Evolutionary conservation across 148 eudicot genomes (phyloP), one percentile per base, ranked within the genome.

Genomic region (Vaccinium vitisidaea): DNA sequence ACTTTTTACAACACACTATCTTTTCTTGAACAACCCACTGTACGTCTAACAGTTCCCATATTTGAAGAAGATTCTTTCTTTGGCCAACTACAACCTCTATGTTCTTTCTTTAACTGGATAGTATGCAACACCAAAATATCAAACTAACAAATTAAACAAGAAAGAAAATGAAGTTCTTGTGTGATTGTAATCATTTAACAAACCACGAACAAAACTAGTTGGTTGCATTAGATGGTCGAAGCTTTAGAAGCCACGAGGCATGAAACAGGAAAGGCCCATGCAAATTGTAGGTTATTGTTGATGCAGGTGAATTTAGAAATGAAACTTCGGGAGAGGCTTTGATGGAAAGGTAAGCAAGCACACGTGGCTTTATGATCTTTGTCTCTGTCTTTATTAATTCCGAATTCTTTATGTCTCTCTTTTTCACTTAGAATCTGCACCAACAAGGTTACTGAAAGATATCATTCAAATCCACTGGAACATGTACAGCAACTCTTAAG

Each of bases 61-160:
- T 88, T 90, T 84, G 92, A 88, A 85, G 94, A 86, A 75, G 89
- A 85, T 89, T 88, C 94, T 91, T 91, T 91, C 93, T 87, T 89
- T 92, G 91, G 87, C 94, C 94, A 93, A 91, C 89, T 95, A 89
- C 89, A 91, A 92, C 92, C 94, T 94, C 85, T 95, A 95, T 75
- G 85, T 89, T 92, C 94, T 92, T 92, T 94, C 92, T 88, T 88
- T 91, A 92, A 95, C 95, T 94, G 98, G 94, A 92, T 90, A 85
- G 88, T 92, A 88, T 83, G 93, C 91, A 93, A 87, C 88, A 88
- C 81, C 87, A 90, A 87, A 80, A 85, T 74, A 91, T 87, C 81
- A 89, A 89, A 88, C 84, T 87, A 75, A 61, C 85, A 88, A 30
- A 77, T 67, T 27, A 85, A 65, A 63, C 65, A 82, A 86, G 59